phyloP scores from a whole-genome alignment of 169 alveolate species.

The Eimeria necatrix region DNA sequence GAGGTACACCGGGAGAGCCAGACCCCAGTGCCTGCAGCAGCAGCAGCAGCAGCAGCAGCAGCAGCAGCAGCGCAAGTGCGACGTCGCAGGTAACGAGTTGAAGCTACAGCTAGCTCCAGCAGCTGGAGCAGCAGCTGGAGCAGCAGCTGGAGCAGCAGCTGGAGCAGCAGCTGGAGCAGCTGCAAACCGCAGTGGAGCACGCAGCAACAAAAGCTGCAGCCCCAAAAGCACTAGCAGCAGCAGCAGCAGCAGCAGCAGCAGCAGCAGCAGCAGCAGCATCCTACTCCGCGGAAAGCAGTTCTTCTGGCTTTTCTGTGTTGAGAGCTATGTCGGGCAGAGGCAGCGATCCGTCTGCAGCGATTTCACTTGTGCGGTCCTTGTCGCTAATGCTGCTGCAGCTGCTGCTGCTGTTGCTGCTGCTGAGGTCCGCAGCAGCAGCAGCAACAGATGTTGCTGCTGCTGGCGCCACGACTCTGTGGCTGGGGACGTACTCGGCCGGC shows the following conservation, averaged over 20 bases:
- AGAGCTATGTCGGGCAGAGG: not conserved
- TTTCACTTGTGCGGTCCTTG: conserved; percentile 22
- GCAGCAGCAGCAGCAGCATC: conserved; percentile 52
- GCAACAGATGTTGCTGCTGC: conserved; percentile 26
- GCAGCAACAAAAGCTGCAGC: conserved; percentile 24
- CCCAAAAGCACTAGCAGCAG: conserved; percentile 94
- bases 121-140: conserved; percentile 23
- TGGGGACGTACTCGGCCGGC: conserved; percentile 52
- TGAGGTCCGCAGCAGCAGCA: not conserved
- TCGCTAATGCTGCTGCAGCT: conserved; percentile 39
- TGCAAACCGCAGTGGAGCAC: not conserved
- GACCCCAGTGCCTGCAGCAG: conserved; percentile 96
- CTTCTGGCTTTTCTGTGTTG: not conserved
- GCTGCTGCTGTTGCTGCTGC: conserved; percentile 56
- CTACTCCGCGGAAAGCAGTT: conserved; percentile 41
- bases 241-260: conserved; percentile 68
- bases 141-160: not conserved
- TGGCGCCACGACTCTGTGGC: conserved; percentile 32
- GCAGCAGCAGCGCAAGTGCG: not conserved
- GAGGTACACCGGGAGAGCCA: conserved; percentile 97
- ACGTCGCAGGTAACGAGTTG: not conserved
- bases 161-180: not conserved
- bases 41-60: conserved; percentile 74
- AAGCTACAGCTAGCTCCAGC: not conserved
- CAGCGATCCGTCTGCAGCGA: not conserved